Evolutionary conservation across 2,329 filamentous ascomycete species (phyloP), one percentile per base, ranked within the genome.

Genomic region (Colletotrichum aenigma): DNA sequence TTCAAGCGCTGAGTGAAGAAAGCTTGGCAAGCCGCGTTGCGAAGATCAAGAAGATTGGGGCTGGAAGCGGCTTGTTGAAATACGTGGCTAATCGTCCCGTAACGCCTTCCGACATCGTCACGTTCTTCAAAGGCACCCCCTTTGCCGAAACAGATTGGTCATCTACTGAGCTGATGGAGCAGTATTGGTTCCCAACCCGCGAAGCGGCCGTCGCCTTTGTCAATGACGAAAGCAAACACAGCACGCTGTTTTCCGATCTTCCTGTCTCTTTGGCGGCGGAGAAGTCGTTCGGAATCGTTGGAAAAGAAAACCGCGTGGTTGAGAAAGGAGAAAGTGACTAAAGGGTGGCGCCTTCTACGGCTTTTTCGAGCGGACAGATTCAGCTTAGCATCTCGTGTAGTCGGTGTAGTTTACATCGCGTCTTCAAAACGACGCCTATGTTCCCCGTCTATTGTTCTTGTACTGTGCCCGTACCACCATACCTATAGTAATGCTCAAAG

Each of bases 131-230:
- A 7, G 69, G 43, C 24, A 71, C 69, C 18, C 69, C 69, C 4
- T 71, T 71, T 36, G 21, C 21, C 10, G 52, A 62, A 4, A 30
- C 43, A 0, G 61, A 71, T 34, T 71, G 69, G 69, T 16, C 18
- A 4, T 66, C 36, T 9, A 71, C 52, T 15, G n/a, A 10, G 13
- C 16, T 52, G 9, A 38, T 71, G 21, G 69, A 71, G 61, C 69
- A 71, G 18, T 71, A 28, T 48, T 71, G 69, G 69, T 71, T 71
- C 4, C 24, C 30, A 3, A 55, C 21, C 10, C 69, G 69, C 24
- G 24, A 32, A 1, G 32, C 69, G 3, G 69, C 21, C 9, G 21
- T 55, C 7, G 18, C n/a, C 2, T 71, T 71, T 8, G 24, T 71
- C 6, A 24, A 8, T 12, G 32, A 30, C 10, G n/a, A 65, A 21